Conservation (phyloP, 176 grass and related monocot genomes). For the Aegilops speltoides region DNA sequence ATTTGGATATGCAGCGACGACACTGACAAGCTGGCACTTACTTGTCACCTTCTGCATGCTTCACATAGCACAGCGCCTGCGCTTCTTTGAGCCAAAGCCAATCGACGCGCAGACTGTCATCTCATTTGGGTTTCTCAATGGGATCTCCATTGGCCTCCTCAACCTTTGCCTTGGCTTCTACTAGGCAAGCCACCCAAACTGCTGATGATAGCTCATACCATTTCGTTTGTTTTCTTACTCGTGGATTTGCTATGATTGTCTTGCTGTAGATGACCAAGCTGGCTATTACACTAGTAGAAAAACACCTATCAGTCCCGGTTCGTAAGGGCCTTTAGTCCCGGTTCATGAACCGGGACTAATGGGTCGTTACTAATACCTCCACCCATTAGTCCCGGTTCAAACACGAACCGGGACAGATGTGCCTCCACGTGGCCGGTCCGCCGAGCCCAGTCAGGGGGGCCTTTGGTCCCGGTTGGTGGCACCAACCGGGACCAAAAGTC, state of each 20-base stretch:
- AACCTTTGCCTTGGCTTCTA: slow-evolving; percentile 98
- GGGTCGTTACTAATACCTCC: too few relatives aligned
- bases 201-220: too few relatives aligned
- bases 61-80: slow-evolving; percentile 68
- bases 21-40: slow-evolving; percentile 95
- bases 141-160: slow-evolving; percentile 88
- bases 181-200: slow-evolving; percentile 43
- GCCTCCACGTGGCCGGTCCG: too few relatives aligned
- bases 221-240: background rate
- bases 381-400: too few relatives aligned
- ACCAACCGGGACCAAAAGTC: too few relatives aligned
- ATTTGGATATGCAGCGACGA: slow-evolving; percentile 62
- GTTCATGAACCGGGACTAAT: too few relatives aligned
- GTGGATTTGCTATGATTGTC: background rate
- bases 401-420: too few relatives aligned
- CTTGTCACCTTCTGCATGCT: slow-evolving; percentile 89
- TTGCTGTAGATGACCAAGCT: slow-evolving; percentile 92
- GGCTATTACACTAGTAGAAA: too few relatives aligned
- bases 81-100: slow-evolving; percentile 79
- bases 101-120: slow-evolving; percentile 70
- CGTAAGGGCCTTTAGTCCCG: too few relatives aligned
- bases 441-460: too few relatives aligned
- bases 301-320: too few relatives aligned
- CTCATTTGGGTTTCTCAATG: slow-evolving; percentile 86
- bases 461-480: too few relatives aligned